Evolutionary conservation across 768 basidiomycete species (phyloP), one percentile per base, ranked within the genome.

Genomic region (Serendipita indica): DNA sequence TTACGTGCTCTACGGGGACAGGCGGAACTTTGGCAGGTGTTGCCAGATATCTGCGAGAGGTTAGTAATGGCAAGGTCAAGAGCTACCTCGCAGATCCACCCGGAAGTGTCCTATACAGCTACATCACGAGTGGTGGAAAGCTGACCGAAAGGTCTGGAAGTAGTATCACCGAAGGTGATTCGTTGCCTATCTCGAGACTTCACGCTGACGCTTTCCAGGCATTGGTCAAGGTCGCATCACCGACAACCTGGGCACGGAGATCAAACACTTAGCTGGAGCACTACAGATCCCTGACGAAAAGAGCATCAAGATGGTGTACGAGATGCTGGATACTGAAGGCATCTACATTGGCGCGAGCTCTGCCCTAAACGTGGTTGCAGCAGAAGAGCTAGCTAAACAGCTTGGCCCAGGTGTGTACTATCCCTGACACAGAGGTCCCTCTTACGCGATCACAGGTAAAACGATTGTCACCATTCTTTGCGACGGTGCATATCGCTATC

Each of bases 141-240:
- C 72, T 90, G 57, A 69, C 72, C 16, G 91, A 94, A 65, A 73
- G 92, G 61, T 72, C 70, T 28, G 91, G 91, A n/a, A 82, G 87
- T 63, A 90, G 87, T 2, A 90, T 94, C 64, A 92, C 91, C 0
- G 90, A 94, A 79, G 91, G 91, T 87, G 56, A 27, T 70, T 63
- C 5, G 35, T 16, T 16, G n/a, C 25, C 32, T 25, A 7, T 16
- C 25, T 28, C 52, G 2, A 1, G 33, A 27, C 1, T 7, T 13
- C 18, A 35, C 28, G 58, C 39, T 37, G 13, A 16, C 59, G 6
- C 16, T 43, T 33, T 14, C 10, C 60, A 96, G 91, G 92, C 34
- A 97, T 99, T 66, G 96, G 96, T 57, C 96, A 98, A 70, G 96
- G 96, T 13, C 84, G 96, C 61, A 77, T 99, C 49, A 99, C 96